Evolutionary conservation across 306 rosid genomes (phyloP), one percentile per base, ranked within the genome.

Genomic region (Casuarina equisetifolia): DNA sequence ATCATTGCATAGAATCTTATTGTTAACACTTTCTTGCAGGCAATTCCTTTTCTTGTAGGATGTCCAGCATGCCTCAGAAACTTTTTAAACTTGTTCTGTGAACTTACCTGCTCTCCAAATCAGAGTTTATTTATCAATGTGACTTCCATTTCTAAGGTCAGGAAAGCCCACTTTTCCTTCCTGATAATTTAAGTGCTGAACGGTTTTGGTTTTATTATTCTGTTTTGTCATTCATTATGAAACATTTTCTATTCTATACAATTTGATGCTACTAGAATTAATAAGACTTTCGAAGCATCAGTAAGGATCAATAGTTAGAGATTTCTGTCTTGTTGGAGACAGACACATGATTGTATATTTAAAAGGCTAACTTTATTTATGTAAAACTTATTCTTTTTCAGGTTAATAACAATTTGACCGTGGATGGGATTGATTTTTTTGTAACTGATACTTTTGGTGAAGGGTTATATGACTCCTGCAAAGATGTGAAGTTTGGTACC

Each of bases 11-110:
- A 25, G 76, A 54, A 54, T 61, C 64, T 69, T 25, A 69, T 72
- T 50, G 39, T 25, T 5, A 59, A 76, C 55, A 69, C 75, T 70
- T 74, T 80, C 74, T 84, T 76, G 91, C 97, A 95, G 99, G 99
- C 96, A 35, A 92, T 95, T 82, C 99, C 99, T 69, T 86, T 95
- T 74, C 97, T 95, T 74, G 99, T 95, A 74, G 97, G 99, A 75
- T 95, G 99, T 85, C 99, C 99, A 46, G 94, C 99, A 62, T 95
- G 99, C 91, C 88, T 95, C 81, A 89, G 99, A 84, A 95, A 95
- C 86, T 92, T 95, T 87, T 83, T 95, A 86, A 95, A 95, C 84
- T 79, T 95, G 76, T 95, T 95, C 87, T 95, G 99, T 80, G 99
- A 95, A 92, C 93, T 95, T 80, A 92, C 96, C 19, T 95, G 99